Base-by-base conservation (phyloP, 805 yeast genomes). In the Ogataea wickerhamii region DNA sequence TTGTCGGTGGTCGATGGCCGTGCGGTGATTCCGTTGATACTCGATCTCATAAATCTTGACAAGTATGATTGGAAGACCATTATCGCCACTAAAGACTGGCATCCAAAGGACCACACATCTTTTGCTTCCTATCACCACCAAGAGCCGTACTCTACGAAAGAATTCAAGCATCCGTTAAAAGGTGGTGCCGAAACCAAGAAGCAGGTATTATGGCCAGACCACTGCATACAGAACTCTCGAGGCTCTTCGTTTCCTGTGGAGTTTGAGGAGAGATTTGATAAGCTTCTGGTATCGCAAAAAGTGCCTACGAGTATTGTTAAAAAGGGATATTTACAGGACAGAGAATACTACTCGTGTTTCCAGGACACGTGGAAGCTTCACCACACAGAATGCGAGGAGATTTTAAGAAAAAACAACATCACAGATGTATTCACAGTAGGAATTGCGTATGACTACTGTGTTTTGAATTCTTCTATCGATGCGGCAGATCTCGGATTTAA, bases 301-400 rank as follows among this genome's bases (percentile, higher is more conserved):
- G 58, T 70, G 3, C 65, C 73, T 21, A 48, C 64, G 11, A 39
- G 56, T 1, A 41, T 76, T 2, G 78, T 89, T 6, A 68, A 70
- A 41, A 89, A 91, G 61, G 98, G 97, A 0, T 71, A 69, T 41
- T 59, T 81, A 20, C 65, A 64, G 18, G 88, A 85, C 48, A 61
- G 93, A 16, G 98, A 89, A 56, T 87, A 82, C 57, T 89, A 87
- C 54, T 87, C 96, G 12, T 88, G 94, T 20, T 89, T 89, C 57
- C 67, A 72, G 37, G 98, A 89, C 60, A 70, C 77, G 20, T 86
- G 95, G 91, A 71, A 76, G 19, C 52, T 74, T 19, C 81, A 82
- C 52, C 66, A 75, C 29, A 88, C 97, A 0, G 89, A 78, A 38
- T 64, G 88, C 45, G 68, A 71, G 36, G 58, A 55, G 1, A 61